These are phyloP conservation scores for Sclerospora graminicola DNA, from an alignment of 352 stramenopile genomes.

Conservation along the genomic window DNA sequence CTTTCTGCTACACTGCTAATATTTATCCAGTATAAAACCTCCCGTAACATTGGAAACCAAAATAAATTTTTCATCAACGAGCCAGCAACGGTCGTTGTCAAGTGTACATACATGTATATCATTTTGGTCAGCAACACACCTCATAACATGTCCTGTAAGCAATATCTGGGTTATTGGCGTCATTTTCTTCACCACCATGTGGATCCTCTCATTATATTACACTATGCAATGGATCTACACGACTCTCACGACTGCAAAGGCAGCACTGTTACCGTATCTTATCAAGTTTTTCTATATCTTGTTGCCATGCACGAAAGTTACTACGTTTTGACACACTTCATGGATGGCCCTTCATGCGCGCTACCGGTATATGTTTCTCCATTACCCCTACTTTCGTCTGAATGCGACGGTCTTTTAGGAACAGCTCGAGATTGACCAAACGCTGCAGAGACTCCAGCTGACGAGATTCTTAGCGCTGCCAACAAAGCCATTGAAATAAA, in stretches of 20 bases:
- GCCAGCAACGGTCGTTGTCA: slow-evolving; percentile 48
- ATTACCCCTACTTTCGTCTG: slow-evolving; percentile 46
- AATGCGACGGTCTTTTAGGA: slow-evolving; percentile 35
- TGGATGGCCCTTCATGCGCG: slow-evolving; percentile 34
- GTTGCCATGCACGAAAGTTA: slow-evolving; percentile 39
- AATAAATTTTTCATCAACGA: slow-evolving; percentile 62
- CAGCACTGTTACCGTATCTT: slow-evolving; percentile 6
- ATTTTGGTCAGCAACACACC: no score
- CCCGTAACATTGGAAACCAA: slow-evolving; percentile 51
- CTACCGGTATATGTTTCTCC: slow-evolving; percentile 36
- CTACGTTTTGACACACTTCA: slow-evolving; percentile 17
- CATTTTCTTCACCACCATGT: slow-evolving; percentile 8
- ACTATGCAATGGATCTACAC: neutral
- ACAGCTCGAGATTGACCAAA: slow-evolving; percentile 5
- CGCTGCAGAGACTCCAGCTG: slow-evolving; percentile 1
- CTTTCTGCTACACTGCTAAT: slow-evolving; percentile 41
- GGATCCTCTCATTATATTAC: slow-evolving; percentile 8
- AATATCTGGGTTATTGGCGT: slow-evolving; percentile 24
- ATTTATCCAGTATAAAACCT: slow-evolving; percentile 62
- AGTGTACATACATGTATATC: no score
- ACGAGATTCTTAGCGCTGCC: neutral
- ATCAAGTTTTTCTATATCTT: slow-evolving; percentile 21
- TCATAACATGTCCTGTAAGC: no score
- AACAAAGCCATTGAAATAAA: slow-evolving; percentile 8
- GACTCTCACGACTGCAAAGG: slow-evolving; percentile 1